Conservation (phyloP, 169 alveolate species). For the Theileria parva region DNA sequence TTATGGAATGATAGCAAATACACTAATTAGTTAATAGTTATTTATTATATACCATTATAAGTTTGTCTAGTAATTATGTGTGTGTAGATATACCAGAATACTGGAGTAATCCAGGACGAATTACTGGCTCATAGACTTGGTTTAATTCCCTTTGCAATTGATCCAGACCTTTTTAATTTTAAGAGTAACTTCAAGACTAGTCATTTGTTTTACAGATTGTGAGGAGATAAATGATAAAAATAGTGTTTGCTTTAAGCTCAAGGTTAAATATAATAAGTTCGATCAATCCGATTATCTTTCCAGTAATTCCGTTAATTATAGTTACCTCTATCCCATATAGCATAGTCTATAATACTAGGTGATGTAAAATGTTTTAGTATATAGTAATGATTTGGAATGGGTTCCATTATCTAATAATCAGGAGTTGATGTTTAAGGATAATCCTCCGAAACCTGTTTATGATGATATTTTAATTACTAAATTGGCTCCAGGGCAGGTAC, state of each 20-base stretch:
- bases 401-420: slow-evolving; percentile 89
- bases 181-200: slow-evolving; percentile 41
- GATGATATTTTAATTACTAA: slow-evolving; percentile 94
- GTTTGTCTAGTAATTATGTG: too few relatives aligned
- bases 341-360: neutral
- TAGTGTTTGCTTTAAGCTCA: slow-evolving; percentile 75
- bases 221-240: slow-evolving; percentile 70
- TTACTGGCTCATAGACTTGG: slow-evolving; percentile 97
- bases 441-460: slow-evolving; percentile 90
- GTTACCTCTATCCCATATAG: neutral
- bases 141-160: slow-evolving; percentile 93
- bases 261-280: slow-evolving; percentile 43
- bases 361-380: slow-evolving; percentile 72
- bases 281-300: neutral
- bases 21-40: too few relatives aligned
- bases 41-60: too few relatives aligned
- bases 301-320: neutral
- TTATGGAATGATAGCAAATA: slow-evolving; percentile 1
- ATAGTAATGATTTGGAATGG: slow-evolving; percentile 90
- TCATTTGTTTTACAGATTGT: neutral
- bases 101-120: slow-evolving; percentile 96
- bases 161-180: slow-evolving; percentile 88
- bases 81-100: slow-evolving; percentile 75
- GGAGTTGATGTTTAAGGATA: slow-evolving; percentile 76
- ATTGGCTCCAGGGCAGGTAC: slow-evolving; percentile 91